Conservation (phyloP, 2,329 filamentous ascomycete species). For the Berkeleyomyces basicola region DNA sequence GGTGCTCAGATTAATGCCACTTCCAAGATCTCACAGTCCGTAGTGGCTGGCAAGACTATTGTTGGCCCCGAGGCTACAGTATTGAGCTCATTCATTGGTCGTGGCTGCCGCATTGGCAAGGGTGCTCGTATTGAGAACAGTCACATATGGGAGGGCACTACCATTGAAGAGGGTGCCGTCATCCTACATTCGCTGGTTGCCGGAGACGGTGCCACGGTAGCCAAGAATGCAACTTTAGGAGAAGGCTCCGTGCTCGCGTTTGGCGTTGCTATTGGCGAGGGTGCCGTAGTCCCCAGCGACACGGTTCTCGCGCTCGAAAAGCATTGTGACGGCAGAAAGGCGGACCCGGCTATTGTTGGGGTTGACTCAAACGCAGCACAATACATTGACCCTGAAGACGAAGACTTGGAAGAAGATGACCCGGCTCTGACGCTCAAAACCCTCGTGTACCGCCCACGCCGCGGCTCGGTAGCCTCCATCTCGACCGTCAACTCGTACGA, state of each 20-base stretch:
- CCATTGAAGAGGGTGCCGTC: conserved; percentile 56
- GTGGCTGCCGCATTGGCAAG: conserved; percentile 70
- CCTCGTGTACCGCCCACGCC: conserved; percentile 35
- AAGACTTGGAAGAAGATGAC: conserved; percentile 34
- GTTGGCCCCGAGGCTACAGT: conserved; percentile 59
- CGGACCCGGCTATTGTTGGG: conserved; percentile 32
- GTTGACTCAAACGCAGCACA: conserved; percentile 32
- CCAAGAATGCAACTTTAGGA: conserved; percentile 51
- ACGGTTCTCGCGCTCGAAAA: conserved; percentile 19
- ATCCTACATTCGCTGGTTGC: conserved; percentile 63
- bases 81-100: conserved; percentile 63
- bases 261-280: conserved; percentile 54
- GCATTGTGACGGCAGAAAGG: conserved; percentile 16
- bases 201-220: conserved; percentile 46
- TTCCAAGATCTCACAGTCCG: conserved; percentile 51
- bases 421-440: conserved; percentile 36
- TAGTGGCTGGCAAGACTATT: conserved; percentile 60
- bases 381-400: conserved; percentile 31
- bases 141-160: conserved; percentile 75
- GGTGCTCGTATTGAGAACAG: conserved; percentile 65
- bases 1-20: conserved; percentile 57
- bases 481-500: conserved; percentile 34
- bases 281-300: conserved; percentile 27
- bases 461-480: conserved; percentile 37
- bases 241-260: conserved; percentile 66